Evolutionary conservation across 2,329 filamentous ascomycete genomes (phyloP).

Genomic region (Colletotrichum brevisporum): DNA sequence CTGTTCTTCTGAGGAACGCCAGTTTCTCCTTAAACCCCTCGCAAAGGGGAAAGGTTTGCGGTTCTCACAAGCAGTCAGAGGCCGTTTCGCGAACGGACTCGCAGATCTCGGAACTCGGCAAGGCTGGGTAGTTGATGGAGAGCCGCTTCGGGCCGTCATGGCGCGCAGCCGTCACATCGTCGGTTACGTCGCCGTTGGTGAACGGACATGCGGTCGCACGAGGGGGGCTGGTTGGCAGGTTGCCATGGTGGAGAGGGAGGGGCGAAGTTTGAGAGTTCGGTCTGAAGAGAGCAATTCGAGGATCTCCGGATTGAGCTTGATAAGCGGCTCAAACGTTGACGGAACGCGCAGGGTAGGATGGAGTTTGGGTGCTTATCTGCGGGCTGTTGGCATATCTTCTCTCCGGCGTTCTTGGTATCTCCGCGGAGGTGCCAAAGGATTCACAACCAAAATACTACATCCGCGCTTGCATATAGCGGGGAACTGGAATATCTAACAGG

Average conservation of each 20-base stretch:
- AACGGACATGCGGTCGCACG: no score
- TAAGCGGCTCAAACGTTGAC: constrained; percentile 24
- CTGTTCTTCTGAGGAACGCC: constrained; percentile 75
- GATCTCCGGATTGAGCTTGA: constrained; percentile 32
- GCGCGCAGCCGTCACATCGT: background rate
- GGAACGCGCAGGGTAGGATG: background rate
- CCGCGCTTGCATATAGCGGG: background rate
- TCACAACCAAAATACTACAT: background rate
- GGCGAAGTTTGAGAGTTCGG: background rate
- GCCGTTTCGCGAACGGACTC: constrained; percentile 6
- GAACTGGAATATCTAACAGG: no score
- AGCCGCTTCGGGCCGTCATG: constrained; percentile 26
- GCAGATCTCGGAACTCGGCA: constrained; percentile 31
- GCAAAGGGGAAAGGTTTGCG: no score
- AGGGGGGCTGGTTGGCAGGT: no score
- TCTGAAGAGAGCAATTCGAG: constrained; percentile 2
- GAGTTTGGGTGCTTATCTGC: constrained; percentile 21
- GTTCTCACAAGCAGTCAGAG: background rate
- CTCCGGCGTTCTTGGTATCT: constrained; percentile 20
- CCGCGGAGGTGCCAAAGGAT: constrained; percentile 1
- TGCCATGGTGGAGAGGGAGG: no score
- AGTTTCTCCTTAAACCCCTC: background rate
- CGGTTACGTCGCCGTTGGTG: no score
- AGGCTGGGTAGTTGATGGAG: constrained; percentile 6
- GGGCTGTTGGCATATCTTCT: background rate